Conservation (phyloP, 352 stramenopile species). For the Pythium grandisporangium region DNA sequence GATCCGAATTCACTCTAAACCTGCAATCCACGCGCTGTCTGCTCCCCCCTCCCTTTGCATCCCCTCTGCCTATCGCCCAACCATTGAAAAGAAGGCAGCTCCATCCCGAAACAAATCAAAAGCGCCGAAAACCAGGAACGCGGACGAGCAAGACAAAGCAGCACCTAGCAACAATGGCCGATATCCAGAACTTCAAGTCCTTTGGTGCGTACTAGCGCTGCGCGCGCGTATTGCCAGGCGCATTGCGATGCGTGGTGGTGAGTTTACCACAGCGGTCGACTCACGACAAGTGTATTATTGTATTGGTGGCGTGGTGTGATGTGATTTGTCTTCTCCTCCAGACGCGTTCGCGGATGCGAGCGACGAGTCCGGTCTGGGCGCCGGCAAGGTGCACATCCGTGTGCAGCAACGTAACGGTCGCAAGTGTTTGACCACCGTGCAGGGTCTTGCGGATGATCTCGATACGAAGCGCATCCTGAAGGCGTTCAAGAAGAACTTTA, state of each 20-base stretch:
- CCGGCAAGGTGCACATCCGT: constrained; percentile 95
- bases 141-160: constrained; percentile 12
- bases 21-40: not conserved
- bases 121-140: too few relatives aligned
- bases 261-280: too few relatives aligned
- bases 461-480: constrained; percentile 99
- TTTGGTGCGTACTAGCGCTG: constrained; percentile 46
- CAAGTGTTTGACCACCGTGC: constrained; percentile 99
- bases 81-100: too few relatives aligned
- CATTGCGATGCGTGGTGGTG: too few relatives aligned
- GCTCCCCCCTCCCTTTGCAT: not conserved
- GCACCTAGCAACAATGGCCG: constrained; percentile 71
- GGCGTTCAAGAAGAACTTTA: constrained; percentile 99
- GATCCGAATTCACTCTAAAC: too few relatives aligned
- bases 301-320: too few relatives aligned
- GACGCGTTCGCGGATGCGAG: constrained; percentile 85
- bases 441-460: constrained; percentile 96
- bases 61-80: not conserved
- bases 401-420: constrained; percentile 99
- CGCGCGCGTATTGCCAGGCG: not conserved
- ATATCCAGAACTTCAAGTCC: constrained; percentile 87
- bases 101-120: too few relatives aligned
- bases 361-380: constrained; percentile 78
- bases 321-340: constrained; percentile 13
- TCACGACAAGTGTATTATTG: too few relatives aligned